phyloP scores from a whole-genome alignment of 352 stramenopile species.

The Phytophthora ohioensis region DNA sequence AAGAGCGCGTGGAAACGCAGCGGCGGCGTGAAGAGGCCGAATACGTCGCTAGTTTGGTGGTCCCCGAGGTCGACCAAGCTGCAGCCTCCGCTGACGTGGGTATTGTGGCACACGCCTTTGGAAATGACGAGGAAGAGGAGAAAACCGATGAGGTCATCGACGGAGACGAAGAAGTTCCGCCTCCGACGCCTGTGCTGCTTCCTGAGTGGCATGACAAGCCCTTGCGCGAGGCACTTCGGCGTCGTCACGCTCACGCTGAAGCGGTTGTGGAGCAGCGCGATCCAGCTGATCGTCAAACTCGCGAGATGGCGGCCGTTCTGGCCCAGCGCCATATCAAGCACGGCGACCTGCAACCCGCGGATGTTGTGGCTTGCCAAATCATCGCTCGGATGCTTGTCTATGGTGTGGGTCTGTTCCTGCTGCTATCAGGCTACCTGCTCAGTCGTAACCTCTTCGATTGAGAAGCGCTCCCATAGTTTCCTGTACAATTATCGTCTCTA shows the following conservation, averaged over 20 bases:
- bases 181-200: conserved; percentile 44
- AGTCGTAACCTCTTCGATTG: conserved; percentile 35
- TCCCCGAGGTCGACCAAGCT: conserved; percentile 32
- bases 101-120: conserved; percentile 62
- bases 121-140: conserved; percentile 42
- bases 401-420: conserved; percentile 45
- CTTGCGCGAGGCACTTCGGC: conserved; percentile 59
- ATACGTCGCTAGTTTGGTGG: conserved; percentile 46
- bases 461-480: conserved; percentile 19
- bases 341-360: conserved; percentile 47
- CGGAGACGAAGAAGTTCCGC: conserved; percentile 16
- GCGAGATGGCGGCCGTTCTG: conserved; percentile 62
- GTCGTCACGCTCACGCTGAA: conserved; percentile 53
- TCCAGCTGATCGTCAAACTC: conserved; percentile 49
- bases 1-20: conserved; percentile 40
- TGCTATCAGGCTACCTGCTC: conserved; percentile 46
- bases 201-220: conserved; percentile 69
- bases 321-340: conserved; percentile 51
- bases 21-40: conserved; percentile 43
- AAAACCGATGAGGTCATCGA: conserved; percentile 35
- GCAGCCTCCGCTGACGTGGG: conserved; percentile 14
- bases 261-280: conserved; percentile 43
- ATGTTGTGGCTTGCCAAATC: conserved; percentile 53
- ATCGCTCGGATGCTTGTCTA: conserved; percentile 63
- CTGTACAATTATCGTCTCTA: conserved; percentile 25